phyloP scores from a whole-genome alignment of 2,329 filamentous ascomycete species.

The Botryosphaeria agaves region DNA sequence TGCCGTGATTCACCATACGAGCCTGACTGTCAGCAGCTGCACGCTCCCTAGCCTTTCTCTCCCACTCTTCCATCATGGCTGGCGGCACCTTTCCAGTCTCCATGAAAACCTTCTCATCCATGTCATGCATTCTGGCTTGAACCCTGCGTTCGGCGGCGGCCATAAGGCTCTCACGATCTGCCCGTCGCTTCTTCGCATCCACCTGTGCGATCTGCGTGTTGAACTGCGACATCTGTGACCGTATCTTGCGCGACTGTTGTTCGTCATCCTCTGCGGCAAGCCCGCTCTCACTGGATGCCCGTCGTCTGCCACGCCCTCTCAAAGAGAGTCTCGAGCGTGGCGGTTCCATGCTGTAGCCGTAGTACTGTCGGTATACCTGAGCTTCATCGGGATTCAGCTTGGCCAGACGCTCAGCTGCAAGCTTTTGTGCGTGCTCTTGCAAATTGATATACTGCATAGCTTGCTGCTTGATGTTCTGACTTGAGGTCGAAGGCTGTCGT shows the following conservation, averaged over 20 bases:
- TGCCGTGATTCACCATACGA: conserved; percentile 38
- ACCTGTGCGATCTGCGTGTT: conserved; percentile 49
- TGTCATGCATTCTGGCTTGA: conserved; percentile 55
- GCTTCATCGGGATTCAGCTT: conserved; percentile 54
- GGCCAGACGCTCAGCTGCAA: conserved; percentile 67
- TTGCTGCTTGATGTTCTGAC: conserved; percentile 34
- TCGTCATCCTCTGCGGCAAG: conserved; percentile 36
- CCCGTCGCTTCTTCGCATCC: conserved; percentile 55
- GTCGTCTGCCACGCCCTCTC: conserved; percentile 38
- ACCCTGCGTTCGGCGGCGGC: conserved; percentile 75
- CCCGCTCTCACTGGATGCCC: conserved; percentile 48
- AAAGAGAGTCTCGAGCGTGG: conserved; percentile 33
- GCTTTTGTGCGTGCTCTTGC: conserved; percentile 73
- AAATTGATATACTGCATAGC: conserved; percentile 41
- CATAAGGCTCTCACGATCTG: conserved; percentile 59
- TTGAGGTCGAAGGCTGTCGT: conserved; percentile 14
- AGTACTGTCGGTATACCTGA: conserved; percentile 57
- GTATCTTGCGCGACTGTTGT: conserved; percentile 53
- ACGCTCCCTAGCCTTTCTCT: conserved; percentile 53
- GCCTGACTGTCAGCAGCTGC: conserved; percentile 48
- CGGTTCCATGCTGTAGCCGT: conserved; percentile 37
- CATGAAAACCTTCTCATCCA: conserved; percentile 65
- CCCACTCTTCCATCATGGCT: conserved; percentile 58
- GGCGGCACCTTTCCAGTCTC: conserved; percentile 60
- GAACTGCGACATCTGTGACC: conserved; percentile 64